Percentiles rank a stretch among this genome's conserved stretches.
phyloP scores from a whole-genome alignment of 441 rosid genomes.

The Gossypium armourianum region DNA sequence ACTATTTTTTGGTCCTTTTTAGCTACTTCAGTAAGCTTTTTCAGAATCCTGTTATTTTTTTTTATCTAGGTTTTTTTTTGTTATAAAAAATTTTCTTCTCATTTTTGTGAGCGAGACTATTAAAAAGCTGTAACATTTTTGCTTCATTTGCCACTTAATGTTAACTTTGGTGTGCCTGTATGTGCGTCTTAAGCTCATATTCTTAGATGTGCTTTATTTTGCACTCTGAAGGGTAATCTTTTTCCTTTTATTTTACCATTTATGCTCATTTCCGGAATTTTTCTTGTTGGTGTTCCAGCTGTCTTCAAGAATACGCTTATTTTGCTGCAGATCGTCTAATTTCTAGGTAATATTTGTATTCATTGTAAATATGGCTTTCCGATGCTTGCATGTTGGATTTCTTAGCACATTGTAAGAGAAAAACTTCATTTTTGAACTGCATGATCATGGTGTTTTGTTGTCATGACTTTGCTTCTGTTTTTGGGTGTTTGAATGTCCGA shows the following conservation, averaged over 20 bases:
- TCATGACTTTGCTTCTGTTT: background rate
- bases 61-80: background rate
- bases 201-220: background rate
- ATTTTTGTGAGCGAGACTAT: background rate
- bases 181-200: background rate
- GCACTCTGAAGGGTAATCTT: background rate
- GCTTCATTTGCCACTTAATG: background rate
- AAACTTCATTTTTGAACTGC: background rate
- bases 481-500: background rate
- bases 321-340: background rate
- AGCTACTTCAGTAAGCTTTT: background rate
- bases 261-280: background rate
- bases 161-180: background rate
- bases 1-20: background rate
- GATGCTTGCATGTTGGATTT: constrained; percentile 5
- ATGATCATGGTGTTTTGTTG: background rate
- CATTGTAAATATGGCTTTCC: background rate
- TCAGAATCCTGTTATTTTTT: background rate
- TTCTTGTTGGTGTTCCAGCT: background rate
- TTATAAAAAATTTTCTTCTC: background rate
- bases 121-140: background rate
- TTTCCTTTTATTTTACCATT: background rate
- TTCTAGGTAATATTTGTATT: background rate
- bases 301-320: background rate
- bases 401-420: background rate